These are phyloP conservation scores for Xylariaceae sp. DNA, from an alignment of 2,329 filamentous ascomycete species.

Conservation along the genomic window DNA sequence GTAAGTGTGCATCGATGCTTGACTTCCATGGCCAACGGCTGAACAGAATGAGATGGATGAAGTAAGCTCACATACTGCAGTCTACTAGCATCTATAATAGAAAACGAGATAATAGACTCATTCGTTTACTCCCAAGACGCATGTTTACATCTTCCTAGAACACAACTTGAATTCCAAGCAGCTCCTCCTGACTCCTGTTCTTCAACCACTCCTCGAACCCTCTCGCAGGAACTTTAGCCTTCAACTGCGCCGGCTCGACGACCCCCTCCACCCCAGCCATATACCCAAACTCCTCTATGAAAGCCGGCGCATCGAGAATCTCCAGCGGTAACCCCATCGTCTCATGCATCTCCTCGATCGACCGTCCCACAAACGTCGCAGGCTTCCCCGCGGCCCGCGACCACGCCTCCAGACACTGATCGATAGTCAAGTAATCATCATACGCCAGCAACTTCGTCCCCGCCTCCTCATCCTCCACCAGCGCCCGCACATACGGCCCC, in stretches of 20 bases:
- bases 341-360: constrained; percentile 29
- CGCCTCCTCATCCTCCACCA: constrained; percentile 35
- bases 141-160: too few species aligned
- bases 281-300: constrained; percentile 31
- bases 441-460: constrained; percentile 41
- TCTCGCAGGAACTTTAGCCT: constrained; percentile 23
- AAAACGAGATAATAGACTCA: too few species aligned
- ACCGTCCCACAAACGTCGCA: constrained; percentile 27
- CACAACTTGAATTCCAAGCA: constrained; percentile 7
- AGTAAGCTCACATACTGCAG: too few species aligned
- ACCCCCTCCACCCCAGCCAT: constrained; percentile 33
- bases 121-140: too few species aligned
- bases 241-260: constrained; percentile 36
- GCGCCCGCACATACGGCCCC: constrained; percentile 38
- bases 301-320: constrained; percentile 9
- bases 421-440: constrained; percentile 32
- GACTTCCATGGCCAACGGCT: too few species aligned
- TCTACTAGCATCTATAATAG: too few species aligned
- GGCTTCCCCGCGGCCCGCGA: constrained; percentile 31
- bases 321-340: constrained; percentile 31
- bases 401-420: constrained; percentile 32
- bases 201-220: constrained; percentile 28
- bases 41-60: too few species aligned
- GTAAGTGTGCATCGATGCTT: too few species aligned
- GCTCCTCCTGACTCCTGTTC: constrained; percentile 11